A percentile compares a stretch with the other conserved stretches of the same genome.
These are phyloP conservation scores for Fusarium anguioides DNA, from an alignment of 2,329 filamentous ascomycete genomes.

Conservation along the genomic window DNA sequence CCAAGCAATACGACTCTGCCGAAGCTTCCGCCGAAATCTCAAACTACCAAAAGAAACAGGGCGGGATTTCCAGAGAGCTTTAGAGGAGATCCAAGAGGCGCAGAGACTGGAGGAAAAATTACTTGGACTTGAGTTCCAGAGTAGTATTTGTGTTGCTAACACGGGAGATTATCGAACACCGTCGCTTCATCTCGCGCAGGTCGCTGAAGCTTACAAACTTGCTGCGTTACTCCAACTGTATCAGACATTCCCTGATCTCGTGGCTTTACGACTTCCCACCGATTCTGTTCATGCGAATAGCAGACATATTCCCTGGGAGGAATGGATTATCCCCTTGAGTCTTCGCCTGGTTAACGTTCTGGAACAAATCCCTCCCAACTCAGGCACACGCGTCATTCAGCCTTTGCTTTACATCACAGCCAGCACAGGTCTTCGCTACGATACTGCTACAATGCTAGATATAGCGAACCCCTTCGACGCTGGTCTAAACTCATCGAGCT, in stretches of 20 bases:
- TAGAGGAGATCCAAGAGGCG: constrained; percentile 43
- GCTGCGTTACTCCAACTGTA: constrained; percentile 54
- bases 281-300: constrained; percentile 33
- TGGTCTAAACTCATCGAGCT: background rate
- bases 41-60: constrained; percentile 39
- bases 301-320: constrained; percentile 48
- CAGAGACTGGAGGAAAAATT: constrained; percentile 51
- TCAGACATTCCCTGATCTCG: constrained; percentile 54
- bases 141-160: constrained; percentile 27
- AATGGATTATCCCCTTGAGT: constrained; percentile 52
- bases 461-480: constrained; percentile 31
- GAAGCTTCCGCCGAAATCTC: constrained; percentile 47
- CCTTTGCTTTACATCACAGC: constrained; percentile 53
- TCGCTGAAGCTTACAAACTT: constrained; percentile 55
- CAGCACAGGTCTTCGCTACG: constrained; percentile 49
- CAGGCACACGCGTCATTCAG: constrained; percentile 52
- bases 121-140: constrained; percentile 46
- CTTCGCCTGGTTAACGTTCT: constrained; percentile 49
- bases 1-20: constrained; percentile 51
- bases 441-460: constrained; percentile 31
- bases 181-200: constrained; percentile 48
- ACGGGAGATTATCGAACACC: constrained; percentile 50
- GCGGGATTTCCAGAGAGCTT: constrained; percentile 44
- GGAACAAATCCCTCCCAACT: constrained; percentile 50
- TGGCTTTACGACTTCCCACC: constrained; percentile 47